These are phyloP conservation scores for Erysimum pusillum DNA, from an alignment of 441 rosid genomes.

Conservation along the genomic window DNA sequence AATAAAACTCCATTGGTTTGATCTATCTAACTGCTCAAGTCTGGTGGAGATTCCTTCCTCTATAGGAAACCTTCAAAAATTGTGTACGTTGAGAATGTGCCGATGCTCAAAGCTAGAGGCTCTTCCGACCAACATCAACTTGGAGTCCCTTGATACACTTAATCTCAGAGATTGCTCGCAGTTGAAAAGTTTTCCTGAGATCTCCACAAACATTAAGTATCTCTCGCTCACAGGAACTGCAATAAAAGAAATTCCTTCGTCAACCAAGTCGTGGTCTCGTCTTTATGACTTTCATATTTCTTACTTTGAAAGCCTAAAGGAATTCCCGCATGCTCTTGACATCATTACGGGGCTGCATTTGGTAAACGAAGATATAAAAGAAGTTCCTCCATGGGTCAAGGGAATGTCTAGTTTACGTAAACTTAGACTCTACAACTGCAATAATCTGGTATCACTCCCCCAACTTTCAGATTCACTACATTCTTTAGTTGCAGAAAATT, in stretches of 20 bases:
- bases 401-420: not conserved
- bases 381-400: not conserved
- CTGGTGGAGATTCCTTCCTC: not conserved
- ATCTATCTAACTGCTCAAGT: not conserved
- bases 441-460: not conserved
- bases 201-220: not conserved
- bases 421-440: not conserved
- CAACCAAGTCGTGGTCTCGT: not conserved
- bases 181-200: conserved; percentile 27
- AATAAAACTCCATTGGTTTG: accelerated
- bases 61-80: not conserved
- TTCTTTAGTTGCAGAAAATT: not conserved
- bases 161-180: not conserved
- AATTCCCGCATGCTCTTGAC: not conserved
- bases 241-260: conserved; percentile 30
- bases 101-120: conserved; percentile 4
- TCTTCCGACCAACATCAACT: not conserved
- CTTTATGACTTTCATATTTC: not conserved
- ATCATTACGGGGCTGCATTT: not conserved
- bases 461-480: not conserved
- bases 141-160: accelerated
- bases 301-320: not conserved
- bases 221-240: conserved; percentile 3
- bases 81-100: accelerated
- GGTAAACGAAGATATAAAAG: not conserved